Conservation (phyloP, 371 early-diverging fungal species). For the Haplosporangium sp. region DNA sequence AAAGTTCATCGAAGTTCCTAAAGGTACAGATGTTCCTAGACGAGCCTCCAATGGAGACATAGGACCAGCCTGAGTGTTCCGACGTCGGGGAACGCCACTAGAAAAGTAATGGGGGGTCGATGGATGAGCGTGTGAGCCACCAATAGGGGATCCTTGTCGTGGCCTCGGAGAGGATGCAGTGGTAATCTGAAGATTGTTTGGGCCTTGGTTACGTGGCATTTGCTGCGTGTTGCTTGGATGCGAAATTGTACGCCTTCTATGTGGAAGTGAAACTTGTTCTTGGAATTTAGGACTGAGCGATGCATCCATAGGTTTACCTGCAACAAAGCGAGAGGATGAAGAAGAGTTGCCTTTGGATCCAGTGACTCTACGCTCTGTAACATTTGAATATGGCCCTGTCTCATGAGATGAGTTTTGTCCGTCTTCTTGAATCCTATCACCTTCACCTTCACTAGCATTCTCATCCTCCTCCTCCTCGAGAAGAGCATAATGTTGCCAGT, state of each 20-base stretch:
- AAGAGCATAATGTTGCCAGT: slow-evolving; percentile 28
- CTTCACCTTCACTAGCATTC: background rate
- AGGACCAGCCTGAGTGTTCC: slow-evolving; percentile 15
- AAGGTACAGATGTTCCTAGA: slow-evolving; percentile 48
- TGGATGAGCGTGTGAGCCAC: slow-evolving; percentile 7
- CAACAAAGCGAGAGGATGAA: background rate
- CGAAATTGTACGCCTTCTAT: slow-evolving; percentile 39
- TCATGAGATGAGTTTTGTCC: slow-evolving; percentile 32
- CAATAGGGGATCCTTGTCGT: slow-evolving; percentile 31
- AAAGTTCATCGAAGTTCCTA: slow-evolving; percentile 45
- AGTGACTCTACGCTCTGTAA: slow-evolving; percentile 1
- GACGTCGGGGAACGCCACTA: background rate
- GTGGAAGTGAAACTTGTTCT: slow-evolving; percentile 10
- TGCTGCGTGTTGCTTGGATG: slow-evolving; percentile 14
- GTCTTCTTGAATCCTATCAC: slow-evolving; percentile 1
- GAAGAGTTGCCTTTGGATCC: slow-evolving; percentile 6
- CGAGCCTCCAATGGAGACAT: slow-evolving; percentile 28
- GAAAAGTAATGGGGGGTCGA: slow-evolving; percentile 5
- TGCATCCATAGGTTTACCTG: background rate
- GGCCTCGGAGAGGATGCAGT: slow-evolving; percentile 36
- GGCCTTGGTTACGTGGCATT: slow-evolving; percentile 9
- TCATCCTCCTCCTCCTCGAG: slow-evolving; percentile 21
- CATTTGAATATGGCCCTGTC: slow-evolving; percentile 23
- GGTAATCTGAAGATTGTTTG: slow-evolving; percentile 25
- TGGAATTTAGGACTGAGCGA: slow-evolving; percentile 8